Base-by-base conservation (phyloP, 768 basidiomycete species). In the Cantharellus anzutake region DNA sequence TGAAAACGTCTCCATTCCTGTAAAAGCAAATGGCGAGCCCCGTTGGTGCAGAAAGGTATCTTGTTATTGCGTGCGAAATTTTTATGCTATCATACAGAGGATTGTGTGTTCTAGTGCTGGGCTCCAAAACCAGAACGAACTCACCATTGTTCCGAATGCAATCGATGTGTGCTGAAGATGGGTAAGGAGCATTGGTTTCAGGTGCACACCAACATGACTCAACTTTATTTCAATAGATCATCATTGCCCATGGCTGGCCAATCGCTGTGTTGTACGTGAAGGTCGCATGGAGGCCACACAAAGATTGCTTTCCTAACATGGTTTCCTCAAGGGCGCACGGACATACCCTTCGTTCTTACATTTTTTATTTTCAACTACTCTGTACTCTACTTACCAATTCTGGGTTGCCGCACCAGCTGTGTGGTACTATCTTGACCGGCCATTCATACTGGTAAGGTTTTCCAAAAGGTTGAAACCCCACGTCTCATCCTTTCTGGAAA, bases 291-390 rank as follows among this genome's bases (percentile, higher is more conserved):
- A 38, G 38, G 5, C 38, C 51, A 1, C 40, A 51, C 14, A 37
- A 35, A 29, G 5, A 38, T 35, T 11, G 34, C 5, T 63, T 41
- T 40, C 11, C 52, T 55, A 7, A 37, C 7, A 11, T 11, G 35
- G 7, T 55, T 7, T 14, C 38, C 7, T 55, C 7, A 53, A 89
- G 86, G 87, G 87, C 2, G 80, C 87, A 70, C 75, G 86, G 67
- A 90, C 84, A 44, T 88, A 90, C 68, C 81, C 86, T 4, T 80
- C 87, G 3, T 91, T 89, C 67, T 71, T 90, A 57, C 86, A 88
- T 68, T 85, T 90, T 67, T 73, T 90, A 56, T 71, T 74, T 40
- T 80, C 77, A 63, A 68, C 83, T 51, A 82, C 80, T 4, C 64
- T 83, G 4, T 75, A 87, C 44, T 74, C 85, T 11, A 63, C 74